Base-by-base conservation (phyloP, 441 rosid species). In the Gossypium davidsonii region DNA sequence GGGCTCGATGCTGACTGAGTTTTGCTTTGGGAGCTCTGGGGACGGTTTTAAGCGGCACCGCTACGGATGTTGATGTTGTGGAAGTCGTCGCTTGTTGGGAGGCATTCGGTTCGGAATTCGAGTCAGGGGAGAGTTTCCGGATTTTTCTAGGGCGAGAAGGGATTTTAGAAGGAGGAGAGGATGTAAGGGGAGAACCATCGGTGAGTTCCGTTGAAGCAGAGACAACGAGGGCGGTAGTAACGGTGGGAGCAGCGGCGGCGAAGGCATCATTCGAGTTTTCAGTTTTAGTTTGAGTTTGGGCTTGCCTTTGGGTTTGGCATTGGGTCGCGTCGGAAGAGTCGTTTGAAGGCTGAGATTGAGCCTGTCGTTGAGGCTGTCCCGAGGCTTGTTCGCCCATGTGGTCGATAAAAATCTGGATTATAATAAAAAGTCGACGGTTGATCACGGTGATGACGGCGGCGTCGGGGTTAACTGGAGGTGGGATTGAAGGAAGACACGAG, bases 91-190 rank as follows among this genome's bases (percentile, higher is more conserved):
- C 39, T 76, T 78, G 73, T 3, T 75, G 57, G 42, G 80, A 25
- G 17, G 80, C 18, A 39, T 78, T 83, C 2, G 76, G 39, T 57
- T 60, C 55, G 64, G 73, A 7, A 42, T 78, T 74, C 53, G 69
- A 7, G 51, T 83, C 90, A n/a, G 91, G 93, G 10, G 93, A 88
- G 70, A 91, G 82, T 76, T 91, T 94, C 12, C 91, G 87, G 77
- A 90, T 79, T 83, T 92, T 91, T 10, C 95, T 90, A 70, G 97
- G 98, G 44, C 97, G 97, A 31, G 86, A 81, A 52, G 98, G 98
- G 77, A 91, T 91, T 85, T 94, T 94, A 53, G 97, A 72, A 7
- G 92, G 89, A 12, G 89, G 89, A 20, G 90, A 83, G 18, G 86
- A 56, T 2, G 77, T 65, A 42, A 46, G 78, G 0, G 72, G 81